phyloP scores from a whole-genome alignment of 192 early-diverging fungal species.

The Podila minutissima region DNA sequence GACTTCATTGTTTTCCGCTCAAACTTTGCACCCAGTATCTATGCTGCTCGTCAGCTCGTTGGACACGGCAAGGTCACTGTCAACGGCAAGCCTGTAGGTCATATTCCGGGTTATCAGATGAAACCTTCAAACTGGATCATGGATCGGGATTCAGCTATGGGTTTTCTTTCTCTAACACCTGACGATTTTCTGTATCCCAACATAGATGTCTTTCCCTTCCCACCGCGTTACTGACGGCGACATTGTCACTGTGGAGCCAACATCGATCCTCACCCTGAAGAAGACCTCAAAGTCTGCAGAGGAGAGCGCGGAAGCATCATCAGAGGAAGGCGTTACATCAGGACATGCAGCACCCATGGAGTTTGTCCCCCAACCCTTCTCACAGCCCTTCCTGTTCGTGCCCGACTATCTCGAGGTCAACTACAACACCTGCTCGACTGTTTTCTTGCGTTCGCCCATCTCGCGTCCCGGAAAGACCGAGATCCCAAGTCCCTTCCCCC shows the following conservation, averaged over 20 bases:
- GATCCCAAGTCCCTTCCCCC: conserved; percentile 94
- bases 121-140: no score
- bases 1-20: conserved; percentile 95
- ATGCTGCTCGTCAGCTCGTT: conserved; percentile 84
- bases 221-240: conserved; percentile 87
- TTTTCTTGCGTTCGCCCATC: conserved; percentile 90
- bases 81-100: conserved; percentile 85
- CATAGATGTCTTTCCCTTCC: conserved; percentile 78
- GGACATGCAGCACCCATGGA: conserved; percentile 45
- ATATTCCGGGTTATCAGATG: neutral
- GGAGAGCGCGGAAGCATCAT: conserved; percentile 14
- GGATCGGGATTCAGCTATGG: neutral
- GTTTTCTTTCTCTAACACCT: no score
- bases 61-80: conserved; percentile 90
- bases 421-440: conserved; percentile 91
- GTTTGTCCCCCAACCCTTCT: conserved; percentile 77
- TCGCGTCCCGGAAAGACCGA: conserved; percentile 87
- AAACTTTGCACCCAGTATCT: conserved; percentile 90
- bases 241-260: conserved; percentile 84
- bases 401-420: conserved; percentile 98
- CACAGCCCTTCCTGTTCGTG: conserved; percentile 95
- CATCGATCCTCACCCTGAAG: conserved; percentile 71
- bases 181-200: neutral
- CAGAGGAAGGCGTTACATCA: conserved; percentile 38
- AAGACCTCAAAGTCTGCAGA: conserved; percentile 23